Evolutionary conservation across 306 rosid species (phyloP), one percentile per base, ranked within the genome.

Genomic region (Vigna hirtella): DNA sequence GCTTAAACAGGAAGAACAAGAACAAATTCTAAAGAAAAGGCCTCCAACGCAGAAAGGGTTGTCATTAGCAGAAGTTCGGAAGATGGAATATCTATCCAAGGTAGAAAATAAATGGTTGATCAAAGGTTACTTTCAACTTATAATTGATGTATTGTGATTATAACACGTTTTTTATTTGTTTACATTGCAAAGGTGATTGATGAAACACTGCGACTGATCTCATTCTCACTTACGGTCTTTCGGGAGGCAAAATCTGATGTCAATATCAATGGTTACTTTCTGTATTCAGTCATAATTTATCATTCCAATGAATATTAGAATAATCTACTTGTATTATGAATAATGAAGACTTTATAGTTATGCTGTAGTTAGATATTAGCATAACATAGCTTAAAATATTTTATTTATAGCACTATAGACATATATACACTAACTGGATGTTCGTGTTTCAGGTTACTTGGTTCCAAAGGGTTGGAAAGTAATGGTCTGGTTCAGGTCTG

Each of bases 391-490:
- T 5, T 36, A 5, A 36, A 36, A 36, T 32, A 32, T 32, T 36
- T 36, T 36, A 36, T 36, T 36, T 7, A 36, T 36, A 36, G 40
- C 40, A 36, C 40, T 36, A 36, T 4, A 26, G 28, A 26, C 28
- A 36, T 36, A 6, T 4, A 36, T 36, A 36, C 40, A 36, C 7
- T 36, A 1, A 7, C 6, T 40, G 11, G 1, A 8, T 8, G 9
- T 42, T 42, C 11, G 4, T 56, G 11, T 9, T 16, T 48, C 82
- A 94, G 98, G 98, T 38, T 92, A 90, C 55, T 68, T 62, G 52
- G 79, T 94, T 80, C 98, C 98, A 28, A 88, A 89, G 79, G 97
- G 97, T 20, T 92, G 98, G 98, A 94, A 87, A 85, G 91, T 82
- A 3, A 88, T 94, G 28, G 89, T 85, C 1, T 94, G 98, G 98